Base-by-base conservation (phyloP, 345 rosid species). In the Melaleuca quinquenervia region DNA sequence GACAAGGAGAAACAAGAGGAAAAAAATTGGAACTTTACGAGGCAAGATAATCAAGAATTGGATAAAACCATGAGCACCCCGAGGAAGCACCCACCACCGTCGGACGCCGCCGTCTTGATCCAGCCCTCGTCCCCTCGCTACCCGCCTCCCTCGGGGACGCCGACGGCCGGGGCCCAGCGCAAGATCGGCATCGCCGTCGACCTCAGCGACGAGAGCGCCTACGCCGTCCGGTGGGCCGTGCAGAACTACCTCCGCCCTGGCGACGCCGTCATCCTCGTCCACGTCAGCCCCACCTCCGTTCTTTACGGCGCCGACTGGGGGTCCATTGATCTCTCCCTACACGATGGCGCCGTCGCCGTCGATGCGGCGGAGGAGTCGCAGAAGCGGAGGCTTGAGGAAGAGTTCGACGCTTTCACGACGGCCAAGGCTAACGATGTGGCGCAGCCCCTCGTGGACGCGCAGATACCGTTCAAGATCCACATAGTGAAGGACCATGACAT, bases 261-360 rank as follows among this genome's bases (percentile, higher is more conserved):
- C 0, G 98, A 95, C 87, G 92, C 93, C 54, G 98, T 95, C 29
- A 85, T 95, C 56, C 94, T 96, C 70, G 91, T 96, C 84, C 98
- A 95, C 86, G 98, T 96, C 32, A 91, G 92, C 4, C 95, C 97
- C 58, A 96, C 98, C 11, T 91, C 89, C 85, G 91, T 95, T 51
- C 95, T 96, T 14, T 96, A 94, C 88, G 98, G 98, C 27, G 98
- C 98, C 49, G 98, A 95, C 58, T 96, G 98, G 98, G 98, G 98
- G 0, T 88, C 98, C 11, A 92, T 94, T 62, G 95, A 92, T 85
- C 27, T 91, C 22, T 86, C 90, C 3, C 27, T 89, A 44, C n/a
- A 29, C 41, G 55, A 78, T 53, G 24, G 85, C 74, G 15, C 32
- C 20, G 45, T 50, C 85, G 32, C 21, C 74, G 56, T 11, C 87